A percentile compares a stretch with the other conserved stretches of the same genome.
Evolutionary conservation across 2,329 filamentous ascomycete genomes (phyloP).

Genomic region (Xylariaceae sp.): DNA sequence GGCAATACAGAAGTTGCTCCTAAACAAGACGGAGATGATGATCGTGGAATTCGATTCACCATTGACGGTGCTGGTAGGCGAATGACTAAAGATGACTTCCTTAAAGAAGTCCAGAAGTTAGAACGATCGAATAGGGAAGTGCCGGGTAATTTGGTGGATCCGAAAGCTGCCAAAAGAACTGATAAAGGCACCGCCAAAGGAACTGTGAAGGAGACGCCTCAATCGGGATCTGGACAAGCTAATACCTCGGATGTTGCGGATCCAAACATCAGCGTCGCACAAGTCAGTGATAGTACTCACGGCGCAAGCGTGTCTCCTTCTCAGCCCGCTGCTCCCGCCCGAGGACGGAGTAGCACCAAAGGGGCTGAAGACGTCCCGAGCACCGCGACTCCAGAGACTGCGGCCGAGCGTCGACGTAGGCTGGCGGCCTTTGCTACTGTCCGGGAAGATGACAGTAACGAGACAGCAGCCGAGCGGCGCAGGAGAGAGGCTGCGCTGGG

Average conservation of each 20-base stretch:
- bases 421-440: constrained; percentile 58
- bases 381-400: constrained; percentile 64
- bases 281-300: constrained; percentile 37
- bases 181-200: neutral
- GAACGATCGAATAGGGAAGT: constrained; percentile 68
- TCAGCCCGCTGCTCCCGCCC: constrained; percentile 12
- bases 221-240: constrained; percentile 1
- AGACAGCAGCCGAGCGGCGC: constrained; percentile 77
- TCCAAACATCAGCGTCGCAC: constrained; percentile 33
- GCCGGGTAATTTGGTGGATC: constrained; percentile 56
- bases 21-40: constrained; percentile 64
- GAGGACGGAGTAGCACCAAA: constrained; percentile 33
- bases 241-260: constrained; percentile 12
- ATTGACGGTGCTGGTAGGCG: constrained; percentile 74
- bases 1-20: constrained; percentile 44
- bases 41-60: constrained; percentile 76
- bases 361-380: constrained; percentile 33
- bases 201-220: neutral
- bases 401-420: constrained; percentile 71
- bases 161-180: too few relatives aligned
- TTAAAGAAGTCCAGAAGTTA: constrained; percentile 73
- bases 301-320: constrained; percentile 29
- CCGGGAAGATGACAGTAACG: constrained; percentile 54
- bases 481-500: constrained; percentile 77
- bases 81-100: constrained; percentile 82